These are phyloP conservation scores for Ophiostoma perfectum DNA, from an alignment of 2,329 filamentous ascomycete species.

Conservation along the genomic window DNA sequence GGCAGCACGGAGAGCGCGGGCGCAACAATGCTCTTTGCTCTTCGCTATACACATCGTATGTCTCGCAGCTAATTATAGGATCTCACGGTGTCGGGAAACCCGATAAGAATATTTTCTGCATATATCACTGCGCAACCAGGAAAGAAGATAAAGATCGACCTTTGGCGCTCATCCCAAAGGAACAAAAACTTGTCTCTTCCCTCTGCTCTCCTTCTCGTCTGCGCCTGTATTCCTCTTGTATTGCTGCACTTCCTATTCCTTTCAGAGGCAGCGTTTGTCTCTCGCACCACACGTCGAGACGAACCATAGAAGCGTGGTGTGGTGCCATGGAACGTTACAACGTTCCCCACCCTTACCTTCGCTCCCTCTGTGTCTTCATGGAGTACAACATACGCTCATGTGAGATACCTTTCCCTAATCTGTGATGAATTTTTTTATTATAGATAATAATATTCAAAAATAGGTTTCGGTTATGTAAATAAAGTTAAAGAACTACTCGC, in stretches of 20 bases:
- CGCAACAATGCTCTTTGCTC: not conserved
- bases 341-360: not conserved
- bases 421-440: too few relatives aligned
- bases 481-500: too few relatives aligned
- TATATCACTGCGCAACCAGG: not conserved
- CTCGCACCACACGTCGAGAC: not conserved
- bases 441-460: too few relatives aligned
- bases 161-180: not conserved
- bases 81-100: not conserved
- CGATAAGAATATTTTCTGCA: slow-evolving; percentile 3
- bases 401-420: too few relatives aligned
- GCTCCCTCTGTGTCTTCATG: not conserved
- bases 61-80: not conserved
- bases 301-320: not conserved
- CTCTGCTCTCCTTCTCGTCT: not conserved
- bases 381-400: too few relatives aligned
- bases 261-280: not conserved
- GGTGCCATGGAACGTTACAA: slow-evolving; percentile 14
- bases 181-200: not conserved
- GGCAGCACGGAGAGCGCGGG: not conserved
- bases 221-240: not conserved
- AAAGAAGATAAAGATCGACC: not conserved
- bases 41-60: not conserved
- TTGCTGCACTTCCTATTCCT: not conserved
- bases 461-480: too few relatives aligned